Evolutionary conservation across 2,329 filamentous ascomycete genomes (phyloP).

Genomic region (Phyllosticta citribraziliensis): DNA sequence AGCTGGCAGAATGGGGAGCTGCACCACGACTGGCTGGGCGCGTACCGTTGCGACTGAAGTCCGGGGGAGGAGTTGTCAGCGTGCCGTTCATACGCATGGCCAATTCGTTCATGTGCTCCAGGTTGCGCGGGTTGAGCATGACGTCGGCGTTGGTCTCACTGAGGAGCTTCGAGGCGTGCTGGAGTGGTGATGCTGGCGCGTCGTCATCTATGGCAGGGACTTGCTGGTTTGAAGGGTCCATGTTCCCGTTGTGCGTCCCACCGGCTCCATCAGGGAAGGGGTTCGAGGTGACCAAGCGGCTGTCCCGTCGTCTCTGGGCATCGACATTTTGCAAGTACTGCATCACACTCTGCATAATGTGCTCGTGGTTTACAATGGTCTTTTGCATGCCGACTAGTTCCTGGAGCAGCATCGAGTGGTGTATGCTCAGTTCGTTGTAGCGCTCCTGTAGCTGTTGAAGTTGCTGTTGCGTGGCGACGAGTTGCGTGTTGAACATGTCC

Average conservation of each 20-base stretch:
- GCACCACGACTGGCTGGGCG: constrained; percentile 34
- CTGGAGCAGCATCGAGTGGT: constrained; percentile 55
- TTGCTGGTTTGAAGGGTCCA: constrained; percentile 35
- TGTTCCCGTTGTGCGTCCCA: constrained; percentile 33
- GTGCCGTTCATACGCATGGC: constrained; percentile 46
- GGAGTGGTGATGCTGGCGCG: constrained; percentile 55
- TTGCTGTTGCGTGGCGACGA: constrained; percentile 86
- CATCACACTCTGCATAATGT: constrained; percentile 63
- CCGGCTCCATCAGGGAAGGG: constrained; percentile 26
- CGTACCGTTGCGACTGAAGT: constrained; percentile 39
- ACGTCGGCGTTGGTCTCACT: constrained; percentile 56
- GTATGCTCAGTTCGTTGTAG: constrained; percentile 65
- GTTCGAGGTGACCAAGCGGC: constrained; percentile 35
- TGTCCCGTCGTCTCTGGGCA: constrained; percentile 53
- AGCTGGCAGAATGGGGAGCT: constrained; percentile 35
- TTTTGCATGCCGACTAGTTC: constrained; percentile 56
- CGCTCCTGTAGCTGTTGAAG: constrained; percentile 78
- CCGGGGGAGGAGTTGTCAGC: constrained; percentile 48
- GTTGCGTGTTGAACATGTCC: constrained; percentile 75
- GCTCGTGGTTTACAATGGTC: constrained; percentile 62
- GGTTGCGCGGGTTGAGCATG: constrained; percentile 51
- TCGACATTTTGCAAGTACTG: constrained; percentile 56
- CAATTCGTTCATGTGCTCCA: constrained; percentile 55
- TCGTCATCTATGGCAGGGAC: constrained; percentile 46
- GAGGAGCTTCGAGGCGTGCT: constrained; percentile 57